These are phyloP conservation scores for Helicosporidium sp. DNA, from an alignment of 139 green algal species.

Conservation along the genomic window DNA sequence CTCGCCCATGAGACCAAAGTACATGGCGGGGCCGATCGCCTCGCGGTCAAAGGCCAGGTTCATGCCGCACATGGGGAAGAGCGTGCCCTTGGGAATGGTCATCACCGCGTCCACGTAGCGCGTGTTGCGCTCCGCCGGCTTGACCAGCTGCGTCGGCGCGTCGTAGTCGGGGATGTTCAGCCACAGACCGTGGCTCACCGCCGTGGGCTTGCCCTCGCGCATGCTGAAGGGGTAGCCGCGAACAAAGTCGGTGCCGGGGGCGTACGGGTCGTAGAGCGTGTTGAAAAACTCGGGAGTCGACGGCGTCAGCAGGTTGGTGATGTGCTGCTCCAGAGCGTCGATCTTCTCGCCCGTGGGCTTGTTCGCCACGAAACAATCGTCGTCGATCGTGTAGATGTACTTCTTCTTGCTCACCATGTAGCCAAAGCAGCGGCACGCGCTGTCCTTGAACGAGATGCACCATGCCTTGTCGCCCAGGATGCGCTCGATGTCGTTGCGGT, in stretches of 20 bases:
- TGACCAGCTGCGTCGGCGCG: constrained; percentile 89
- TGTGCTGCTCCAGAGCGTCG: constrained; percentile 87
- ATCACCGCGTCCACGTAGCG: constrained; percentile 85
- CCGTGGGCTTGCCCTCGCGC: constrained; percentile 72
- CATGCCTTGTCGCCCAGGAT: constrained; percentile 82
- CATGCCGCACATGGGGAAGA: constrained; percentile 97
- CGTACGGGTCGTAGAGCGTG: constrained; percentile 89
- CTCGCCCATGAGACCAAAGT: constrained; percentile 94
- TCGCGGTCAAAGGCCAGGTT: constrained; percentile 84
- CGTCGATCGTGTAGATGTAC: constrained; percentile 94
- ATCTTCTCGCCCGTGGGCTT: constrained; percentile 63
- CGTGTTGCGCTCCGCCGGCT: constrained; percentile 81
- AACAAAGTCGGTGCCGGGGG: constrained; percentile 52
- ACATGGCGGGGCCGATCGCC: constrained; percentile 82
- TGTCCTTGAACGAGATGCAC: constrained; percentile 93
- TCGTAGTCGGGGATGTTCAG: constrained; percentile 97
- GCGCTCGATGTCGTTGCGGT: constrained; percentile 77
- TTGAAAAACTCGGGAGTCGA: constrained; percentile 96
- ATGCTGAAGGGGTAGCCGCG: constrained; percentile 59
- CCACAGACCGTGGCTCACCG: constrained; percentile 85
- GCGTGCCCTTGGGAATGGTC: constrained; percentile 79
- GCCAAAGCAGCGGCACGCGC: constrained; percentile 81
- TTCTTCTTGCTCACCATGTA: constrained; percentile 81
- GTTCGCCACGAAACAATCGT: constrained; percentile 86
- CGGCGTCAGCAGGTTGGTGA: constrained; percentile 75